Conservation (phyloP, 2,329 filamentous ascomycete genomes). For the Venturia effusa region DNA sequence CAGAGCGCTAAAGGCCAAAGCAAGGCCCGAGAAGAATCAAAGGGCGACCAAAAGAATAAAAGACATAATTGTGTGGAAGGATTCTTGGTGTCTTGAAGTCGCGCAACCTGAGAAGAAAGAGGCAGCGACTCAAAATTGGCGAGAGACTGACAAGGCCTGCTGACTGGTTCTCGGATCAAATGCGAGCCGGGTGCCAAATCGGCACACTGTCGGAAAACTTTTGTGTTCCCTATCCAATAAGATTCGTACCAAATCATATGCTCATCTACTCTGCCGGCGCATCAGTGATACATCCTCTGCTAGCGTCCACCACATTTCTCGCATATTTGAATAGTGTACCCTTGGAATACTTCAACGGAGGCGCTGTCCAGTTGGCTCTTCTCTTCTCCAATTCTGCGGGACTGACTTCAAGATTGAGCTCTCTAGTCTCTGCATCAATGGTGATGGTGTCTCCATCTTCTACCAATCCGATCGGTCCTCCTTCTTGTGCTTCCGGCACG, state of each 20-base stretch:
- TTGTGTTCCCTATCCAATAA: background rate
- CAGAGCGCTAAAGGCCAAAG: too few relatives aligned
- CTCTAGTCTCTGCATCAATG: conserved; percentile 68
- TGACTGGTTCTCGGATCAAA: too few relatives aligned
- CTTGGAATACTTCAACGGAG: conserved; percentile 45
- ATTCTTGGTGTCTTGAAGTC: too few relatives aligned
- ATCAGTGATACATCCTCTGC: conserved; percentile 49
- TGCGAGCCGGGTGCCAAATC: too few relatives aligned
- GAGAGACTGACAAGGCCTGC: too few relatives aligned
- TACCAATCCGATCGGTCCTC: conserved; percentile 77
- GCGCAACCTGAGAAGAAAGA: too few relatives aligned
- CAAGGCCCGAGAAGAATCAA: too few relatives aligned
- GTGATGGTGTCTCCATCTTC: conserved; percentile 68
- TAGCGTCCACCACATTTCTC: conserved; percentile 44
- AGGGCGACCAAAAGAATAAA: too few relatives aligned
- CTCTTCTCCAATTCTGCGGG: conserved; percentile 49
- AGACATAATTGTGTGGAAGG: too few relatives aligned
- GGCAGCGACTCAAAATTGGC: too few relatives aligned
- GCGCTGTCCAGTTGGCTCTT: conserved; percentile 41
- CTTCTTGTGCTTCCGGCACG: conserved; percentile 76
- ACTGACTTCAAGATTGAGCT: conserved; percentile 54
- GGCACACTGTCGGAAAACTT: background rate
- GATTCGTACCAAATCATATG: background rate
- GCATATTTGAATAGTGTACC: conserved; percentile 51
- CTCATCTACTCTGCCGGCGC: conserved; percentile 12